A percentile compares a stretch with the other conserved stretches of the same genome.
Evolutionary conservation across 2,329 filamentous ascomycete genomes (phyloP).

Genomic region (Colletotrichum nymphaeae): DNA sequence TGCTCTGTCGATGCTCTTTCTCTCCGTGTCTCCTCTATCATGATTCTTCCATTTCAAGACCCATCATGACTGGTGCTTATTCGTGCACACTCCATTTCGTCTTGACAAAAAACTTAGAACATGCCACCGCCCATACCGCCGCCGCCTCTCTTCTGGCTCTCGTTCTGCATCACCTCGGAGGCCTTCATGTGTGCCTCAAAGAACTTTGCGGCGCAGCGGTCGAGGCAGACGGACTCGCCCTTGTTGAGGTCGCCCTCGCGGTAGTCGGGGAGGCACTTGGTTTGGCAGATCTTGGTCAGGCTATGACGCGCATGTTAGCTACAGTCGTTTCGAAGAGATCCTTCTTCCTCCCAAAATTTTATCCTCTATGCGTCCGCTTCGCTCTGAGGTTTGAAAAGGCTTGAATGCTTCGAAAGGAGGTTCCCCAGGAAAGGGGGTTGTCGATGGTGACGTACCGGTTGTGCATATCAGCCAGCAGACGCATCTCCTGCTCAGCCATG

Average conservation of each 20-base stretch:
- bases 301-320: slow-evolving; percentile 54
- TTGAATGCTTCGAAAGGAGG: no score
- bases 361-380: neutral
- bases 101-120: slow-evolving; percentile 39
- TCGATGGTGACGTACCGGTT: slow-evolving; percentile 75
- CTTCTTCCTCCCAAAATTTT: neutral
- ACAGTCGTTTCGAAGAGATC: neutral
- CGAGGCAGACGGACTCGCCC: slow-evolving; percentile 97
- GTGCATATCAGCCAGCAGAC: slow-evolving; percentile 98
- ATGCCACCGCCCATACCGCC: slow-evolving; percentile 63
- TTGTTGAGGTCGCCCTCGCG: slow-evolving; percentile 98
- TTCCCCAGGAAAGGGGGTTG: neutral
- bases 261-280: slow-evolving; percentile 97
- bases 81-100: neutral
- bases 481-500: slow-evolving; percentile 95
- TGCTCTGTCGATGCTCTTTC: neutral
- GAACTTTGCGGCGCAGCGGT: slow-evolving; percentile 97
- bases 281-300: slow-evolving; percentile 87
- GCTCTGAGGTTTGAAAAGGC: no score
- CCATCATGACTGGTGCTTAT: neutral
- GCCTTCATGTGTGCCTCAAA: slow-evolving; percentile 99
- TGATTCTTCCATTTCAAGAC: neutral
- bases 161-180: slow-evolving; percentile 93
- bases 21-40: neutral
- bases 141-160: slow-evolving; percentile 76